Evolutionary conservation across 2,329 filamentous ascomycete species (phyloP).

Genomic region (Xylariaceae sp.): DNA sequence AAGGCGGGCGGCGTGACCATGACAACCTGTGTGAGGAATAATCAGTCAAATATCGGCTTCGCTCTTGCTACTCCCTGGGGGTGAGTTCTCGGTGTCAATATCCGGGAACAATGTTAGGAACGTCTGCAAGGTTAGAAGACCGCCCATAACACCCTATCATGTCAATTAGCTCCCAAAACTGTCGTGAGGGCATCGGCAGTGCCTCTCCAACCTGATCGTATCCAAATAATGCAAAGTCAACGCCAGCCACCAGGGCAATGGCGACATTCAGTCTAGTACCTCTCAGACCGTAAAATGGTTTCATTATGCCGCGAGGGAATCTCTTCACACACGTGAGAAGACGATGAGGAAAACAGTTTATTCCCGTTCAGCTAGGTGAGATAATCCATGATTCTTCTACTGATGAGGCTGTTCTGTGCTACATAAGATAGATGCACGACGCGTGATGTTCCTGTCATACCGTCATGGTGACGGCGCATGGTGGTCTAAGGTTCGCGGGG

Average conservation of each 20-base stretch:
- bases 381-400: no score
- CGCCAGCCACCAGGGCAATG: background rate
- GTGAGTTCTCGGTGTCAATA: background rate
- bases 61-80: background rate
- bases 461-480: no score
- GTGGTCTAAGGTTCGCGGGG: no score
- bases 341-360: no score
- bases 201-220: background rate
- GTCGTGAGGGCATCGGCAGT: no score
- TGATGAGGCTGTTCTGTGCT: no score
- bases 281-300: background rate
- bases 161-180: no score
- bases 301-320: background rate
- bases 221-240: background rate
- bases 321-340: no score
- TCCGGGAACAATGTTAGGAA: background rate
- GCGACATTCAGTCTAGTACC: background rate
- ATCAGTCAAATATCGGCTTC: background rate
- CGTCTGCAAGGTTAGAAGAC: background rate
- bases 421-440: no score
- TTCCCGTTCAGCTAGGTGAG: no score
- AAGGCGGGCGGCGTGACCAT: slow-evolving; percentile 57
- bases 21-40: slow-evolving; percentile 38
- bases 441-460: no score
- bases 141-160: background rate